Evolutionary conservation across 306 rosid species (phyloP), one percentile per base, ranked within the genome.

Genomic region (Clitoria ternatea): DNA sequence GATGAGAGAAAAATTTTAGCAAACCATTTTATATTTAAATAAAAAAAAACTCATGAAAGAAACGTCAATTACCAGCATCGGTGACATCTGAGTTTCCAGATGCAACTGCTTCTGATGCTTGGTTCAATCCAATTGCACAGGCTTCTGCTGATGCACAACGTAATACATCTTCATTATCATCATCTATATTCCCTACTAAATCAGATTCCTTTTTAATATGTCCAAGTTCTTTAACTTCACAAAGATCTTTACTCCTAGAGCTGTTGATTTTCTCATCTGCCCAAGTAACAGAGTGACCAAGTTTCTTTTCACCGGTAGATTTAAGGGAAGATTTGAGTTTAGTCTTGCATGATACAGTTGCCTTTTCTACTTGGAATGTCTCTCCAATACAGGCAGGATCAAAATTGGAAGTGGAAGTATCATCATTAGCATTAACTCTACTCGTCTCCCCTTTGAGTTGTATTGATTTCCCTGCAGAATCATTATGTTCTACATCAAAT

Each of bases 251-350:
- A 63, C 73, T 54, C 54, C 83, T 82, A 29, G 68, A 29, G 47
- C 83, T 27, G 72, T 77, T 72, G 39, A 22, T 70, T 66, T 72
- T 80, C 78, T 84, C 82, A 60, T 94, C 97, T 17, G 95, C 95
- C 99, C 99, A 94, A 32, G 97, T 94, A 65, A 94, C 95, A 69
- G 89, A 79, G 74, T 91, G 91, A 56, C 45, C 50, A 40, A 71
- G 70, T 76, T 86, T 94, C 78, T 85, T 94, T 54, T 30, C n/a
- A 49, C 84, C 84, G 0, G 75, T 68, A 54, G 78, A 74, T 74
- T 89, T 91, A 55, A 94, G 92, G 67, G 96, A 87, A 54, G 99
- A 81, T 75, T 83, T 86, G 53, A 75, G 72, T 43, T 47, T 56
- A 45, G 68, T 57, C 59, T 40, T 70, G 47, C 36, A 50, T 27